A percentile compares a stretch with the other conserved stretches of the same genome.
These are phyloP conservation scores for Aspergillus sp. DNA, from an alignment of 2,329 filamentous ascomycete genomes.

Conservation along the genomic window DNA sequence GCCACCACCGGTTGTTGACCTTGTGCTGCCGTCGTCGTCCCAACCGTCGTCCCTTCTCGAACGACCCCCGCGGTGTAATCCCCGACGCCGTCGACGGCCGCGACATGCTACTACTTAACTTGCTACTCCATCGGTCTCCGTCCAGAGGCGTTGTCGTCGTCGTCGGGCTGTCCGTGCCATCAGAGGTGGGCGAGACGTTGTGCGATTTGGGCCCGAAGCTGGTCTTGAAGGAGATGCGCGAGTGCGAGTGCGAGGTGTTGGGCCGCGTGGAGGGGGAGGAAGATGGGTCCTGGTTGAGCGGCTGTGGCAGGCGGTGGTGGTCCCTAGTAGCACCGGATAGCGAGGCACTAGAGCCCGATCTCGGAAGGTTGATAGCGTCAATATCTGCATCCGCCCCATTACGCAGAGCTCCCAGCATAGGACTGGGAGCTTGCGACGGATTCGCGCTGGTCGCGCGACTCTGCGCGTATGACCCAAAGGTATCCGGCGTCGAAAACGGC, in stretches of 20 bases:
- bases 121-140: constrained; percentile 15
- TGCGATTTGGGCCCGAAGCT: constrained; percentile 19
- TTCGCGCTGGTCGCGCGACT: constrained; percentile 51
- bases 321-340: constrained; percentile 21
- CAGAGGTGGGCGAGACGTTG: constrained; percentile 15
- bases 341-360: constrained; percentile 26
- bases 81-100: constrained; percentile 6
- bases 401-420: constrained; percentile 34
- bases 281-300: constrained; percentile 10
- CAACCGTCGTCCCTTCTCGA: background rate
- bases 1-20: constrained; percentile 78
- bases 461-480: constrained; percentile 65
- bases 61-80: background rate
- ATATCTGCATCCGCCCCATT: constrained; percentile 22
- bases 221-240: constrained; percentile 27
- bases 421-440: constrained; percentile 41
- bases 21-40: constrained; percentile 52
- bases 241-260: constrained; percentile 24
- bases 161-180: constrained; percentile 16
- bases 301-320: constrained; percentile 12
- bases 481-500: constrained; percentile 74
- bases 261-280: constrained; percentile 15
- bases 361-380: background rate
- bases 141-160: constrained; percentile 9
- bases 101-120: background rate